phyloP scores from a whole-genome alignment of 345 rosid genomes.

The Linum tenue region DNA sequence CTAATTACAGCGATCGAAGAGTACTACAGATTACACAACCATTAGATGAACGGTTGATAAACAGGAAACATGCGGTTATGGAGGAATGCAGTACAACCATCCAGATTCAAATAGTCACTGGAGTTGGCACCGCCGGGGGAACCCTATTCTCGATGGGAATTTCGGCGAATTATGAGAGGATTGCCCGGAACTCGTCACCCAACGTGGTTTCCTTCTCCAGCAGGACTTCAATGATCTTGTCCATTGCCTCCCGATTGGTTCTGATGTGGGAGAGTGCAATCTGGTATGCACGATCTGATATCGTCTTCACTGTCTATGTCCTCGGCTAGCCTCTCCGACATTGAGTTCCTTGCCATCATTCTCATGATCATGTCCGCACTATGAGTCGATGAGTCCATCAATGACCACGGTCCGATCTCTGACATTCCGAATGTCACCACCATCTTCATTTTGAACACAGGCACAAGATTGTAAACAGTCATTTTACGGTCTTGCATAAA shows the following conservation, averaged over 20 bases:
- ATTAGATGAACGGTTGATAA: background rate
- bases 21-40: background rate
- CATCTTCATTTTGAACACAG: slow-evolving; percentile 46
- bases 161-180: slow-evolving; percentile 82
- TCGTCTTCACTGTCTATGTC: slow-evolving; percentile 70
- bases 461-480: background rate
- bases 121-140: slow-evolving; percentile 39
- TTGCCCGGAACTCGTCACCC: slow-evolving; percentile 89
- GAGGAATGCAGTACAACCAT: background rate
- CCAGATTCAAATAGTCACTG: slow-evolving; percentile 35
- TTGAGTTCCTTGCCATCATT: slow-evolving; percentile 99
- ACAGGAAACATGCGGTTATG: no score
- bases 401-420: slow-evolving; percentile 96
- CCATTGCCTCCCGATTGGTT: slow-evolving; percentile 94
- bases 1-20: background rate
- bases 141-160: slow-evolving; percentile 76
- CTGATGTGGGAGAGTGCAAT: slow-evolving; percentile 67
- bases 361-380: slow-evolving; percentile 85
- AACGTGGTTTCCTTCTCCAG: slow-evolving; percentile 84
- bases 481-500: no score
- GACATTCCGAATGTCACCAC: slow-evolving; percentile 97
- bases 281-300: slow-evolving; percentile 79
- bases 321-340: slow-evolving; percentile 96
- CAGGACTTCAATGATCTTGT: slow-evolving; percentile 87
- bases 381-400: slow-evolving; percentile 76